Evolutionary conservation across 148 eudicot species (phyloP), one percentile per base, ranked within the genome.

Genomic region (Vaccinium corymbosum): DNA sequence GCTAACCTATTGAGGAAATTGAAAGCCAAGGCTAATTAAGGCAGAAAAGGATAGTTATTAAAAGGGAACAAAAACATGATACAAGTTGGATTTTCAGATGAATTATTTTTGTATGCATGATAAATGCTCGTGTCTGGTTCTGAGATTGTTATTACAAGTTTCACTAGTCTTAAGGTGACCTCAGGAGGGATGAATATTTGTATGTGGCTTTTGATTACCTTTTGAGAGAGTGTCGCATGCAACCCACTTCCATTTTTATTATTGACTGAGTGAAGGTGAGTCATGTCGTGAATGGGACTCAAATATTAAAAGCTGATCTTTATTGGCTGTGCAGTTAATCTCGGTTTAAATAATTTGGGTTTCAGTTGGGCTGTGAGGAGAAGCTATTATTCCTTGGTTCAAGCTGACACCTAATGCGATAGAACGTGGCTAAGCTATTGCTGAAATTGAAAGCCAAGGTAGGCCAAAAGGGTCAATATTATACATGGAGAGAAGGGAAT

Each of bases 241-340:
- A 70, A 71, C 35, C 38, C 75, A 71, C 9, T 71, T 72, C 19
- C 49, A 35, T 35, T 38, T 38, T 38, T 73, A 42, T 42, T 62
- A 62, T 62, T 73, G 77, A 35, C 50, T 2, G 51, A 17, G 50
- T 42, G 77, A 25, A 35, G 15, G 48, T 17, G 6, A 71, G 48
- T 32, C 19, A 11, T 32, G 6, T 64, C 6, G 46, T 66, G 72
- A 66, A 12, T 66, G 25, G 15, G 75, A 71, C 42, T 68, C 42
- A 35, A 72, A 7, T 57, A 42, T 32, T 49, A 72, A 72, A 72
- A 72, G 49, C 50, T 38, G 76, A 38, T 72, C 50, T 2, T 38
- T 6, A 27, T 68, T 68, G 73, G 73, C 73, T 68, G n/a, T 12
- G 38, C 10, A 72, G 76, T 72, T 72, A 72, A 72, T 49, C n/a